Percentiles rank a stretch among this genome's conserved stretches.
Evolutionary conservation across 768 basidiomycete genomes (phyloP).

Genomic region (Termitomyces sp.): DNA sequence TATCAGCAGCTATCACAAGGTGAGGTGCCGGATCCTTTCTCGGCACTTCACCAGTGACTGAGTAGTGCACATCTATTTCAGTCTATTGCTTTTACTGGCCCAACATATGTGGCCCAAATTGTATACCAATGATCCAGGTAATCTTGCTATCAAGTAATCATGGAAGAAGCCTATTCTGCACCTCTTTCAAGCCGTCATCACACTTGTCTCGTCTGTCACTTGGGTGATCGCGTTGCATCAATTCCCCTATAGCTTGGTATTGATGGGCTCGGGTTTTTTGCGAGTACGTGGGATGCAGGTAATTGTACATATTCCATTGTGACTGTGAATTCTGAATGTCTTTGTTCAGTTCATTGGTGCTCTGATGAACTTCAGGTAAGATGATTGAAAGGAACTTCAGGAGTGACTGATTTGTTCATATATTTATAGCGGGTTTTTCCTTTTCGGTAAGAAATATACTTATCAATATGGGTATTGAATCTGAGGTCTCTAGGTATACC

Average conservation of each 20-base stretch:
- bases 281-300: slow-evolving; percentile 78
- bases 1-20: neutral
- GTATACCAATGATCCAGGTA: slow-evolving; percentile 66
- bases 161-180: neutral
- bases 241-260: slow-evolving; percentile 57
- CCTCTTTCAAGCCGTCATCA: slow-evolving; percentile 38
- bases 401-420: neutral
- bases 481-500: neutral
- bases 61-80: neutral
- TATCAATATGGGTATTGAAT: neutral
- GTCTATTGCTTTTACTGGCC: neutral
- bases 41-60: neutral
- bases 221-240: slow-evolving; percentile 75
- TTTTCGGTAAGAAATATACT: neutral
- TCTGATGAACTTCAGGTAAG: slow-evolving; percentile 64
- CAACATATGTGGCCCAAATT: slow-evolving; percentile 23
- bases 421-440: neutral
- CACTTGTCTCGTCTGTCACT: slow-evolving; percentile 57
- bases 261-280: slow-evolving; percentile 68
- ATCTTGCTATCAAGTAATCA: slow-evolving; percentile 6
- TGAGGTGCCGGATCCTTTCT: neutral
- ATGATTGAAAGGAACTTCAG: neutral
- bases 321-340: too few relatives aligned
- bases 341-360: slow-evolving; percentile 56
- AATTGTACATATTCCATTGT: neutral